Conservation (phyloP, 2,329 filamentous ascomycete genomes). For the Pseudogymnoascus sp. region DNA sequence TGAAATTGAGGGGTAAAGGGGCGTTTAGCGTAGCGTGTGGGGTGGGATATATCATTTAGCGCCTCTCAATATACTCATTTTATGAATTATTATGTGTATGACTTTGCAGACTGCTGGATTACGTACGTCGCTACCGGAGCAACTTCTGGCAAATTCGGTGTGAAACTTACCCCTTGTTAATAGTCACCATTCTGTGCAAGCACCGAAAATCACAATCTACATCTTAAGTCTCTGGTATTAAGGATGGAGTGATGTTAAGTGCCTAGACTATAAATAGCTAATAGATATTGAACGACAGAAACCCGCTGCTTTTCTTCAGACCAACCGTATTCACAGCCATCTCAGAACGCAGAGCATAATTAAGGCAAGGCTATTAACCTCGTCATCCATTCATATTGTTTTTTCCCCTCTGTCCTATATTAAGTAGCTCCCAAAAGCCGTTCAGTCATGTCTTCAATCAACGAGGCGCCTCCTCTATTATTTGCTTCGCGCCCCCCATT, state of each 20-base stretch:
- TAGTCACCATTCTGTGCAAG: neutral
- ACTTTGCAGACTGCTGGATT: neutral
- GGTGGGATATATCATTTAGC: neutral
- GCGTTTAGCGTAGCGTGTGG: neutral
- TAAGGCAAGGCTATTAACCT: constrained; percentile 4
- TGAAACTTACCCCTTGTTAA: neutral
- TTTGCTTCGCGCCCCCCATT: neutral
- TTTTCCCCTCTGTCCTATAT: neutral
- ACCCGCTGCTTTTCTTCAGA: neutral
- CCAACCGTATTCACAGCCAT: neutral
- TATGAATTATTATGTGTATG: neutral
- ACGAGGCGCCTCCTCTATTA: constrained; percentile 2
- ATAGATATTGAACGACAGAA: neutral
- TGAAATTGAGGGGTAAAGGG: neutral
- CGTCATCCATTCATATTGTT: constrained; percentile 6
- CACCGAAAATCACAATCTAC: neutral
- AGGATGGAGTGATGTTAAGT: neutral
- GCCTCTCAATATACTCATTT: neutral
- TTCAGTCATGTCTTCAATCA: constrained; percentile 8
- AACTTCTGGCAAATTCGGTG: neutral
- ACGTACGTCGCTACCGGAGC: neutral
- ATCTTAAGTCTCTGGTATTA: neutral
- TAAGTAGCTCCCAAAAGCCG: constrained; percentile 9
- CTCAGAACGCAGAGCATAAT: neutral
- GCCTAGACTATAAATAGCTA: neutral